A percentile compares a stretch with the other conserved stretches of the same genome.
These are phyloP conservation scores for Pseudevernia furfuracea DNA, from an alignment of 495 filamentous ascomycete species.

Conservation along the genomic window DNA sequence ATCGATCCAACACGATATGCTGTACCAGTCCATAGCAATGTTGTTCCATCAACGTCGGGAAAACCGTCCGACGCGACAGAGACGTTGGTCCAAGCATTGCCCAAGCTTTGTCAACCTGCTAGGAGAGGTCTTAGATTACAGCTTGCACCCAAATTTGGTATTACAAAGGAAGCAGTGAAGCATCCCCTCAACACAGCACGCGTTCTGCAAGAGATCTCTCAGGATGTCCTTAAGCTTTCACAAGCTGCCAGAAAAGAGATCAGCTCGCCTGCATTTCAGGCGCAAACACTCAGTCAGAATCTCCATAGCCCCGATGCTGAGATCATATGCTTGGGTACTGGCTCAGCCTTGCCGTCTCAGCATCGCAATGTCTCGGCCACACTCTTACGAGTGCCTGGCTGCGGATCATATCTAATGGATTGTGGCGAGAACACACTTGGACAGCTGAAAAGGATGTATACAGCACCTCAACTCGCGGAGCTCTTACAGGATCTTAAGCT, in stretches of 20 bases:
- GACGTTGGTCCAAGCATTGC: not conserved
- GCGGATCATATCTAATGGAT: slow-evolving; percentile 80
- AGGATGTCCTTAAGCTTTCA: slow-evolving; percentile 44
- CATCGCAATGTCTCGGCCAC: slow-evolving; percentile 93
- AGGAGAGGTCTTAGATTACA: slow-evolving; percentile 49
- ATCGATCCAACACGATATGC: slow-evolving; percentile 64
- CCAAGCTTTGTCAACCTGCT: slow-evolving; percentile 22
- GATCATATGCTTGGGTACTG: slow-evolving; percentile 81
- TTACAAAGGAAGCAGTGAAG: slow-evolving; percentile 44
- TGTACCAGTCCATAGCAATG: slow-evolving; percentile 53
- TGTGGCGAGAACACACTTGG: slow-evolving; percentile 89
- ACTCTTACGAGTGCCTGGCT: slow-evolving; percentile 71
- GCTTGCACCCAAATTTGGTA: slow-evolving; percentile 55
- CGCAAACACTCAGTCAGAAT: slow-evolving; percentile 34
- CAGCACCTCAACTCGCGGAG: slow-evolving; percentile 51
- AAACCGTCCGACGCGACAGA: not conserved
- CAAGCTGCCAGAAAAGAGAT: slow-evolving; percentile 39
- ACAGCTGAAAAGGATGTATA: slow-evolving; percentile 72
- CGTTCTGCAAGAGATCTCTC: slow-evolving; percentile 34
- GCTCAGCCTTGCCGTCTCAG: slow-evolving; percentile 79
- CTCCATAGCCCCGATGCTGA: slow-evolving; percentile 68
- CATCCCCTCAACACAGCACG: slow-evolving; percentile 46
- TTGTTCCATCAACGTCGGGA: slow-evolving; percentile 31
- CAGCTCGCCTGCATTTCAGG: slow-evolving; percentile 32
- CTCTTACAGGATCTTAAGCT: slow-evolving; percentile 69